Conservation (phyloP, 495 filamentous ascomycete genomes). For the Endocarpon pusillum region DNA sequence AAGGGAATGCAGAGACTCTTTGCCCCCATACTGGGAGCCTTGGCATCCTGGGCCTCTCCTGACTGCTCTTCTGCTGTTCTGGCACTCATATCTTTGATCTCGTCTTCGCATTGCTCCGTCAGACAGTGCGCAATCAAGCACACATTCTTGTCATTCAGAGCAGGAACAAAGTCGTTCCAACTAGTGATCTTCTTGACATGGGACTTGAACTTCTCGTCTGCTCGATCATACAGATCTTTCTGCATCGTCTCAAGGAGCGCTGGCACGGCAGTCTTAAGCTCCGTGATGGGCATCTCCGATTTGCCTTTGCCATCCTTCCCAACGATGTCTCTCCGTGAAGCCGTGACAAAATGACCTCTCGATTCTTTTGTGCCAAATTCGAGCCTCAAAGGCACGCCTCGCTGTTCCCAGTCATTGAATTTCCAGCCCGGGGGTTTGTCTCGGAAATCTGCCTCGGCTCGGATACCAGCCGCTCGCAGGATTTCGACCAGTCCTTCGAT, state of each 20-base stretch:
- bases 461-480: constrained; percentile 48
- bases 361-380: constrained; percentile 92
- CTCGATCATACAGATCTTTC: constrained; percentile 64
- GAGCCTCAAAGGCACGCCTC: constrained; percentile 80
- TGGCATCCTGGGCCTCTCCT: constrained; percentile 55
- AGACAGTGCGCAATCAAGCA: constrained; percentile 76
- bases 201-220: constrained; percentile 52
- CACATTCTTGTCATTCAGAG: constrained; percentile 81
- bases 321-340: constrained; percentile 66
- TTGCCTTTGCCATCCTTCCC: constrained; percentile 55
- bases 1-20: constrained; percentile 97
- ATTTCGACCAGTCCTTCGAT: constrained; percentile 47
- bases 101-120: constrained; percentile 70
- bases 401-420: constrained; percentile 95
- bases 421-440: constrained; percentile 87
- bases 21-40: constrained; percentile 86
- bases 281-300: constrained; percentile 51
- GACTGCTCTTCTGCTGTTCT: constrained; percentile 48
- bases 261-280: constrained; percentile 54
- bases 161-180: constrained; percentile 80
- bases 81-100: constrained; percentile 78
- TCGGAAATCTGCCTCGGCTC: constrained; percentile 56
- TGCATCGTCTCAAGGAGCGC: constrained; percentile 79
- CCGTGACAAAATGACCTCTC: constrained; percentile 64
- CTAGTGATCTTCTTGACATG: constrained; percentile 68